Base-by-base conservation (phyloP, 495 filamentous ascomycete species). In the Trypethelium eluteriae region DNA sequence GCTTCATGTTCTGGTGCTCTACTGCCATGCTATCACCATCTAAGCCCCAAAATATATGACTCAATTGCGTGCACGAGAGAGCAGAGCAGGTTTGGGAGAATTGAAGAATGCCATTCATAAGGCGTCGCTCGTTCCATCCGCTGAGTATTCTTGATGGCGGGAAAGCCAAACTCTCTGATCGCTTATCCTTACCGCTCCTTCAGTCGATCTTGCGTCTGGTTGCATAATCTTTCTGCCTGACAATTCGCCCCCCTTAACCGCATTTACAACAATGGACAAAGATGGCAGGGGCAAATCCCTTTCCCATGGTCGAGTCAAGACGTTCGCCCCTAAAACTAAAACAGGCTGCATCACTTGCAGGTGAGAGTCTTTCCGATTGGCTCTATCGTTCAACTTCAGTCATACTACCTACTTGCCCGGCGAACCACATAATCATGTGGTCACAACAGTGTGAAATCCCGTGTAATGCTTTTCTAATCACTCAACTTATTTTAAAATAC, bases 301-400 rank as follows among this genome's bases (percentile, higher is more conserved):
- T 10, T 18, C 53, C 18, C 53, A 36, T 35, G 36, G 36, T 2
- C 53, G 53, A 6, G 14, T 36, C 53, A 59, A 59, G 53, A 39
- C 39, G 3, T 62, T 47, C 18, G 53, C 53, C 12, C 65, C 53
- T 3, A 67, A 67, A 44, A 67, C 65, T 12, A 38, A 61, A 10
- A 62, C 46, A 5, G 65, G 65, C 53, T 67, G 65, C 39, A 57
- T 44, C 5, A 67, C 65, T 34, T 67, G 65, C 57, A 62, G 62
- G 57, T 62, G 44, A 46, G 47, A 14, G 49, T n/a, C 9, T 36
- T 16, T 39, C 34, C 36, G 11, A 36, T 41, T 61, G 12, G 18
- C 59, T 10, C 16, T 18, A 14, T 36, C 14, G 16, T 46, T 3
- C 57, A 4, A 67, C 34, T 39, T 11, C 39, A 16, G 32, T 39